These are phyloP conservation scores for Cylindrotheca fusiformis DNA, from an alignment of 108 stramenopile species.

Conservation along the genomic window DNA sequence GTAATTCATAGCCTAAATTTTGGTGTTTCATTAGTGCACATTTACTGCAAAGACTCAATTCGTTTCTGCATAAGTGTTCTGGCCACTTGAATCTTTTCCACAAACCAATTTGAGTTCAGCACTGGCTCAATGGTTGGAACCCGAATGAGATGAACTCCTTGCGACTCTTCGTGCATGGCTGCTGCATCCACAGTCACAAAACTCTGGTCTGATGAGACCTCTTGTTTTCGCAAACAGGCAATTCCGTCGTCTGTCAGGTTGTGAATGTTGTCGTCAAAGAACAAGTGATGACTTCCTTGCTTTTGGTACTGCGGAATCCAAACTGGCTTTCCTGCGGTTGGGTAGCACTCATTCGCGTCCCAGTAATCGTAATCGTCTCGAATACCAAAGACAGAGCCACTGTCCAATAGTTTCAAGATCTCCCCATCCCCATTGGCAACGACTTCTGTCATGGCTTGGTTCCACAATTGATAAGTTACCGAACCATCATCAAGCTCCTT, in stretches of 20 bases:
- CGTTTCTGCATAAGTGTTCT: too few relatives aligned
- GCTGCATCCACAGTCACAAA: constrained; percentile 47
- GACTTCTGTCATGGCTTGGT: constrained; percentile 18
- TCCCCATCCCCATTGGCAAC: constrained; percentile 66
- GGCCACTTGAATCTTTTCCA: constrained; percentile 58
- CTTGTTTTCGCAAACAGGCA: constrained; percentile 61
- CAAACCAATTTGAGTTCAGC: constrained; percentile 69
- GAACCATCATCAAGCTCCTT: background rate
- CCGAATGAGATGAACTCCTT: constrained; percentile 76
- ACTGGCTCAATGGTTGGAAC: constrained; percentile 79
- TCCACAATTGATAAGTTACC: constrained; percentile 31
- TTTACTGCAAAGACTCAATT: too few relatives aligned
- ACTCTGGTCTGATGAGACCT: constrained; percentile 27
- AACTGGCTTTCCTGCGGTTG: constrained; percentile 84
- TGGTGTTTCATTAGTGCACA: too few relatives aligned
- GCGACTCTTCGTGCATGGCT: constrained; percentile 37
- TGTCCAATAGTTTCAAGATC: constrained; percentile 48
- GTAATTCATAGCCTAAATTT: too few relatives aligned
- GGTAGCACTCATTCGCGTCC: constrained; percentile 50
- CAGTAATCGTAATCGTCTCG: constrained; percentile 81
- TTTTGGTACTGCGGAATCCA: constrained; percentile 44
- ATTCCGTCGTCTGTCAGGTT: constrained; percentile 69
- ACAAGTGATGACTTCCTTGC: constrained; percentile 65
- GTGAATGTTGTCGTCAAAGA: constrained; percentile 90
- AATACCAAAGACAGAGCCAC: constrained; percentile 59